These are phyloP conservation scores for Ramaria rubella DNA, from an alignment of 768 basidiomycete species.

Conservation along the genomic window DNA sequence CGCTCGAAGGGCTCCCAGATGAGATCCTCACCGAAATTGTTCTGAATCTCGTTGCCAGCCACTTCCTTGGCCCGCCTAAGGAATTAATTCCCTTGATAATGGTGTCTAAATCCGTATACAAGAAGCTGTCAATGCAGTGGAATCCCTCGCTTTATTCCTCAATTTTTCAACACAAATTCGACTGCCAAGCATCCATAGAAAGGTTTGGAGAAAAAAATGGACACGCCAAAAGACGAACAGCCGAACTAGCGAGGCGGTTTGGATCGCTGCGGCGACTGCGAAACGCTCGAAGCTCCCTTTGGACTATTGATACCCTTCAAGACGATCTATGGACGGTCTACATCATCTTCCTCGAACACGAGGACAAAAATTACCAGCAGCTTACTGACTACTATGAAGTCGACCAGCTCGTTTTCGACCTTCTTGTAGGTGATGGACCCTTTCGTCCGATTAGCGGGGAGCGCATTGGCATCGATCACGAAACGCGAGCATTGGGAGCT, in stretches of 20 bases:
- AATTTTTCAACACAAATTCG: background rate
- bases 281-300: background rate
- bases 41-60: background rate
- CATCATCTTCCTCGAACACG: background rate
- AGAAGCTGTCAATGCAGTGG: background rate
- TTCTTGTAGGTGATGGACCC: background rate
- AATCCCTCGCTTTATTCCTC: background rate
- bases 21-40: background rate
- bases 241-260: background rate
- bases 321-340: background rate
- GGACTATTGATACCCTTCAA: background rate
- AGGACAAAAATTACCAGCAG: background rate
- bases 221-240: background rate
- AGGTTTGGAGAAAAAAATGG: background rate
- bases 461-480: constrained; percentile 40
- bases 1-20: background rate
- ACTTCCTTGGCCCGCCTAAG: background rate
- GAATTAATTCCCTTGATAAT: background rate
- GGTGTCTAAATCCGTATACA: background rate
- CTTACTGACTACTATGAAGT: background rate
- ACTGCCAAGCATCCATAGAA: background rate
- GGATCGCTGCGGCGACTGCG: background rate
- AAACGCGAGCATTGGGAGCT: constrained; percentile 43
- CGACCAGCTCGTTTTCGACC: background rate
- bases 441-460: background rate